Evolutionary conservation across 306 rosid genomes (phyloP).

Genomic region (Cucumis sativus): Cucumber_9930_V3 NC_026655.2:6071001-6071500

Average conservation of each 20-base stretch:
- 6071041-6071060: constrained; percentile 3
- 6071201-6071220: constrained; percentile 45
- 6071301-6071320: constrained; percentile 7
- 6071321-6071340: constrained; percentile 1
- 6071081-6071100: not conserved
- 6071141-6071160: not conserved
- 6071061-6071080: not conserved
- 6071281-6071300: not conserved
- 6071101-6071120: too few relatives aligned
- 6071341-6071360: not conserved
- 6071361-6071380: not conserved
- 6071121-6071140: not conserved
- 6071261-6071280: not conserved
- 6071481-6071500: too few relatives aligned
- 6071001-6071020: not conserved
- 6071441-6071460: not conserved
- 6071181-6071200: constrained; percentile 30
- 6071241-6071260: constrained; percentile 21
- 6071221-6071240: constrained; percentile 33
- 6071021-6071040: not conserved
- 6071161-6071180: too few relatives aligned
- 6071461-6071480: too few relatives aligned
- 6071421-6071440: not conserved
- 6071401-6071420: not conserved
- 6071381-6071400: not conserved